Evolutionary conservation across 352 stramenopile genomes (phyloP).

Genomic region (Aphanomyces astaci): DNA sequence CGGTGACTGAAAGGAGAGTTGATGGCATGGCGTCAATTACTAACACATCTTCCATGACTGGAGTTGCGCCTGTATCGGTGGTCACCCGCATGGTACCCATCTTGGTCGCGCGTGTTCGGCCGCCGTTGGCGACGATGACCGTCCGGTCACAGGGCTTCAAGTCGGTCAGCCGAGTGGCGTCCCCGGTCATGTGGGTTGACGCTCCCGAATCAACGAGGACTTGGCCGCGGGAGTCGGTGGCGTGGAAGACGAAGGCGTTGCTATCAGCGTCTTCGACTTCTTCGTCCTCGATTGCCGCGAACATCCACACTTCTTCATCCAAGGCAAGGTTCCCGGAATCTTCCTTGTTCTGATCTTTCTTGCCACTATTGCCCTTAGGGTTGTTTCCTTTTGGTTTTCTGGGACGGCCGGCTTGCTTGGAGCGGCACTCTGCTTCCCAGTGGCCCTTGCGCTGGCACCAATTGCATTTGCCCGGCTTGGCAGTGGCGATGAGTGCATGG

Average conservation of each 20-base stretch:
- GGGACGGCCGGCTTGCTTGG: not conserved
- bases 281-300: not conserved
- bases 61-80: not conserved
- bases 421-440: not conserved
- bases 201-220: not conserved
- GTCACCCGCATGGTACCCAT: constrained; percentile 11
- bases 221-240: not conserved
- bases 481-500: not conserved
- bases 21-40: not conserved
- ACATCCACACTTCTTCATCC: not conserved
- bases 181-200: not conserved
- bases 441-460: not conserved
- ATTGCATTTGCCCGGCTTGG: not conserved
- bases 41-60: not conserved
- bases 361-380: too few relatives aligned
- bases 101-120: constrained; percentile 1
- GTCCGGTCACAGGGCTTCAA: not conserved
- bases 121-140: constrained; percentile 9
- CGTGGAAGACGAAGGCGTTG: not conserved
- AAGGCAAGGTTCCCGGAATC: not conserved
- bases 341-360: not conserved
- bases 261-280: not conserved
- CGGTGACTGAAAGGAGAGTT: not conserved
- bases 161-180: not conserved
- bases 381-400: too few relatives aligned